Conservation (phyloP, 2,329 filamentous ascomycete species). For the Colletotrichum cuscutae region DNA sequence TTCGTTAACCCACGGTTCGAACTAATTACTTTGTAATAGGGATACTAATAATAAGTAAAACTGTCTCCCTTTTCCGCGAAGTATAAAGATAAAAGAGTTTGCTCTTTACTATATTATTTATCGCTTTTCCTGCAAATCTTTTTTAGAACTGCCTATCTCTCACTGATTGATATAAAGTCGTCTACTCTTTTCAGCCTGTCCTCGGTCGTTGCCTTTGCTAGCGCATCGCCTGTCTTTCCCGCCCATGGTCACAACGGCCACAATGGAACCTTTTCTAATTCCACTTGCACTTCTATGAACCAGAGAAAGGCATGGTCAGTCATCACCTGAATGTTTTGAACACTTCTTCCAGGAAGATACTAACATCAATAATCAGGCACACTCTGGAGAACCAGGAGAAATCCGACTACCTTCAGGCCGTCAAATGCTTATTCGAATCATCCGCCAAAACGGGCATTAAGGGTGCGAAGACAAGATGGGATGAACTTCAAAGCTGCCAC, state of each 20-base stretch:
- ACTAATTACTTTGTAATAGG: no score
- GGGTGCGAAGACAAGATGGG: conserved; percentile 17
- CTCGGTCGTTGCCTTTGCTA: conserved; percentile 1
- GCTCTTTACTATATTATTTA: no score
- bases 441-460: conserved; percentile 20
- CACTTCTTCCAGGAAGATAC: no score
- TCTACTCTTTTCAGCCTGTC: conserved; percentile 16
- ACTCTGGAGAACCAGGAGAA: conserved; percentile 19
- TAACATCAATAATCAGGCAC: not conserved
- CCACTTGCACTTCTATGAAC: conserved; percentile 16
- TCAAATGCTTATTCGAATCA: conserved; percentile 22
- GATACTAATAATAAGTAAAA: conserved; percentile 23
- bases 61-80: no score
- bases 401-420: conserved; percentile 18
- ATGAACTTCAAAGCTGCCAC: conserved; percentile 25
- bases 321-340: not conserved
- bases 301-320: conserved; percentile 21
- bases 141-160: conserved; percentile 1
- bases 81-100: no score
- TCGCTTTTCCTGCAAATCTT: not conserved
- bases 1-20: no score
- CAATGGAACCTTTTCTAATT: conserved; percentile 13
- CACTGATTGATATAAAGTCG: conserved; percentile 13
- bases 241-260: no score
- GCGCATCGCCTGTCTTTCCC: not conserved